Conservation (phyloP, 208 protist genomes). For the Blechomonas ayalai region DNA sequence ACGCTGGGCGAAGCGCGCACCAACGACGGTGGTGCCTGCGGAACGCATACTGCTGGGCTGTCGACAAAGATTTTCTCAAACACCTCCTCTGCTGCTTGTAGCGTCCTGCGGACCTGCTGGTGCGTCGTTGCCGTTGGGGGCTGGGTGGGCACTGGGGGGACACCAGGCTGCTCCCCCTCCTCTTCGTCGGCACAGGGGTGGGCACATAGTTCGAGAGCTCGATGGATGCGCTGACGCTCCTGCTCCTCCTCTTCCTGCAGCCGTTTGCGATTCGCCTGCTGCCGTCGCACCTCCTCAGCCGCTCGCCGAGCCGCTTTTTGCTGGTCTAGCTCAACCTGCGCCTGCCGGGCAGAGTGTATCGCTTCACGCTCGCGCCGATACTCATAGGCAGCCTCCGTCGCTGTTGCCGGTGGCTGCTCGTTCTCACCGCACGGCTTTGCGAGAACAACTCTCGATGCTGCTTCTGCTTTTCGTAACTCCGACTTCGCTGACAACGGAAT, state of each 20-base stretch:
- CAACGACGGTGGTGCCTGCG: not conserved
- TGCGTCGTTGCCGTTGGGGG: conserved; percentile 1
- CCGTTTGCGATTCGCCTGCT: conserved; percentile 9
- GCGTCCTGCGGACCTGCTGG: conserved; percentile 10
- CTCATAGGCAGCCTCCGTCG: conserved; percentile 9
- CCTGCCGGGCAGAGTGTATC: not conserved
- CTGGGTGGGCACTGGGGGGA: not conserved
- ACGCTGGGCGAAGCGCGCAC: no score
- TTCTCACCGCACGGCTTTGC: no score
- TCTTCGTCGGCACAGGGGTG: not conserved
- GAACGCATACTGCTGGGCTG: conserved; percentile 17
- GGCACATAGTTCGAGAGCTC: conserved; percentile 1
- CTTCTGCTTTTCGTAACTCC: no score
- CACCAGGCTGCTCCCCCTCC: not conserved
- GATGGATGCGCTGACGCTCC: conserved; percentile 1
- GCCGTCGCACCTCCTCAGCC: conserved; percentile 5
- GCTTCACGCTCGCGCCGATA: conserved; percentile 4
- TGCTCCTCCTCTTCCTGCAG: not conserved
- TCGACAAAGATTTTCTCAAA: conserved; percentile 24
- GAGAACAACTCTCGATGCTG: no score
- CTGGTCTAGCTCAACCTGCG: conserved; percentile 2
- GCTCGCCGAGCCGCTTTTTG: conserved; percentile 25
- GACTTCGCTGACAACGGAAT: no score
- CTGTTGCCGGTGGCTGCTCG: not conserved
- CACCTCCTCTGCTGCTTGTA: conserved; percentile 13